A percentile compares a stretch with the other conserved stretches of the same genome.
Conservation (phyloP, 2,329 filamentous ascomycete species). For the Penicillium sumatraense region DNA sequence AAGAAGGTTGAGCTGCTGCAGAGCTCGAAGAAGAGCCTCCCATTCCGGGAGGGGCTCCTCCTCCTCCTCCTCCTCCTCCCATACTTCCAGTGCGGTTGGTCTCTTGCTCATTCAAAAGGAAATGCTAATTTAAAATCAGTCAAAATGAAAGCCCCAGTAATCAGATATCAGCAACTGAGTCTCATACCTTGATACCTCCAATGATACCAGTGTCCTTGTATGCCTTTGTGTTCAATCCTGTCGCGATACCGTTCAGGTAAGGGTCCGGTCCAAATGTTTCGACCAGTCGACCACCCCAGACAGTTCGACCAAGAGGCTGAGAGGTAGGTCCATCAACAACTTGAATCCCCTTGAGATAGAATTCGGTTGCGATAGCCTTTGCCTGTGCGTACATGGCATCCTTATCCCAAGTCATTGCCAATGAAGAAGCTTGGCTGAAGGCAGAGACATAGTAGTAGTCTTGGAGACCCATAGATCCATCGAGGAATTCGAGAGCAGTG, state of each 20-base stretch:
- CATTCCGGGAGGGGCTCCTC: slow-evolving; percentile 38
- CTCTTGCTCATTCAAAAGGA: slow-evolving; percentile 71
- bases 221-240: slow-evolving; percentile 53
- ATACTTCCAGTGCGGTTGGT: slow-evolving; percentile 40
- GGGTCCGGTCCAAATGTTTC: slow-evolving; percentile 53
- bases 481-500: slow-evolving; percentile 25
- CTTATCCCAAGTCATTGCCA: slow-evolving; percentile 28
- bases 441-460: slow-evolving; percentile 27
- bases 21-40: slow-evolving; percentile 28
- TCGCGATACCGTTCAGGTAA: slow-evolving; percentile 46
- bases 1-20: slow-evolving; percentile 1
- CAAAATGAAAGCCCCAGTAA: not conserved
- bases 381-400: slow-evolving; percentile 25
- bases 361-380: slow-evolving; percentile 21
- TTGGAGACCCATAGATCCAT: slow-evolving; percentile 25
- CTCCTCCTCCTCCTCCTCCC: slow-evolving; percentile 20
- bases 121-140: slow-evolving; percentile 42
- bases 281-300: slow-evolving; percentile 27
- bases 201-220: slow-evolving; percentile 57
- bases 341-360: slow-evolving; percentile 25
- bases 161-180: slow-evolving; percentile 36
- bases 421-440: slow-evolving; percentile 20
- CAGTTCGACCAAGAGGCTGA: slow-evolving; percentile 24
- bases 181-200: slow-evolving; percentile 22
- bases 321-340: slow-evolving; percentile 23